Evolutionary conservation across 805 yeast genomes (phyloP).

Genomic region (Teunomyces gatunensis): DNA sequence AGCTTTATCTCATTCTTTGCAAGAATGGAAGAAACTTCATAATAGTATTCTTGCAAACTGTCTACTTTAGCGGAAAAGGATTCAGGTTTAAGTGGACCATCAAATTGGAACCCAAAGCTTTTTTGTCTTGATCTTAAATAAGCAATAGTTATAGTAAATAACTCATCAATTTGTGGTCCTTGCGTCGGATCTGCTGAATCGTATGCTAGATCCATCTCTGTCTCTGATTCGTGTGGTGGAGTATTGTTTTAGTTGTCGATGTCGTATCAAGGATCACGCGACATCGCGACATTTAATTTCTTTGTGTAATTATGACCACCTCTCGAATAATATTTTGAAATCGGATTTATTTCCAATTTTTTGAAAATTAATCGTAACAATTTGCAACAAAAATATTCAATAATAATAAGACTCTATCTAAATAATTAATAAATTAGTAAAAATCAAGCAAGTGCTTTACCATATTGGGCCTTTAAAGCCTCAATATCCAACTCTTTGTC

Average conservation of each 20-base stretch:
- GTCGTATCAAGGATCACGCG: neutral
- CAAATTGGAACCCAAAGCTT: neutral
- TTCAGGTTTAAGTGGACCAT: constrained; percentile 5
- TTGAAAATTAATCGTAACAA: too few species aligned
- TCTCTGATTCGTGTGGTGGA: neutral
- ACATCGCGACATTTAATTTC: neutral
- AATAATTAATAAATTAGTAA: neutral
- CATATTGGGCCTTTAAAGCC: neutral
- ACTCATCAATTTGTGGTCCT: neutral
- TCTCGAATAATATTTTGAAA: too few species aligned
- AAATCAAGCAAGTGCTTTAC: neutral
- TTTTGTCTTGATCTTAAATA: neutral
- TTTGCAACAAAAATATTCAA: too few species aligned
- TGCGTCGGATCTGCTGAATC: neutral
- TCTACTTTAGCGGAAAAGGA: constrained; percentile 14
- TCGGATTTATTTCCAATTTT: too few species aligned
- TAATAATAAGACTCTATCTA: too few species aligned
- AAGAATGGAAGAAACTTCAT: constrained; percentile 12
- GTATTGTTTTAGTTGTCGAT: neutral
- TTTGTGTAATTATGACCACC: neutral
- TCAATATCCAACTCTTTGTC: neutral
- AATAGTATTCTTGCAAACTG: constrained; percentile 17
- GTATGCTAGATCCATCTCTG: neutral
- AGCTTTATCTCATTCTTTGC: constrained; percentile 7
- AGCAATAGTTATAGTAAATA: neutral